A percentile compares a stretch with the other conserved stretches of the same genome.
Evolutionary conservation across 768 basidiomycete species (phyloP).

Genomic region (Tulasnella calospora): DNA sequence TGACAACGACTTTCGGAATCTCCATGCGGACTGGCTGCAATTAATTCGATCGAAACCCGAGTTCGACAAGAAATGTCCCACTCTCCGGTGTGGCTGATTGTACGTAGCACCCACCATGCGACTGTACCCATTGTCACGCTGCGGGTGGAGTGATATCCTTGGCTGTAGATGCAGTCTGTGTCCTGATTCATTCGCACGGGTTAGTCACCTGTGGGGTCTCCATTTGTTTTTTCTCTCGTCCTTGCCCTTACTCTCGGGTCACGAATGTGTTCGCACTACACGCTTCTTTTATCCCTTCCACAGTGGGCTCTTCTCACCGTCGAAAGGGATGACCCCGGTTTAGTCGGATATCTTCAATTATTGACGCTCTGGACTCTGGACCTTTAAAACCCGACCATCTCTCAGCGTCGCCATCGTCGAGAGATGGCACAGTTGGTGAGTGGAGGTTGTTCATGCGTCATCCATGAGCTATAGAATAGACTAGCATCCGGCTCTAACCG

Average conservation of each 20-base stretch:
- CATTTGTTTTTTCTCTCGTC: not conserved
- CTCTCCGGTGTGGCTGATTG: not conserved
- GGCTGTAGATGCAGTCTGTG: not conserved
- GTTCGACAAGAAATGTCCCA: not conserved
- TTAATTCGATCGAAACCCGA: not conserved
- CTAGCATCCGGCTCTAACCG: constrained; percentile 5
- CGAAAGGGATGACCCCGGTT: constrained; percentile 1
- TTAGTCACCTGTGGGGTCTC: constrained; percentile 6
- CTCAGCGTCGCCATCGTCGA: not conserved
- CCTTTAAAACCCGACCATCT: not conserved
- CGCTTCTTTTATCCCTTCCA: not conserved
- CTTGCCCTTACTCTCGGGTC: constrained; percentile 1
- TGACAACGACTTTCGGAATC: not conserved
- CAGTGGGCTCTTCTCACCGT: not conserved
- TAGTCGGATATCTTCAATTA: constrained; percentile 8
- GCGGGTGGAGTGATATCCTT: constrained; percentile 1
- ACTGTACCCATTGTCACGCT: not conserved
- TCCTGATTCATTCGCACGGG: not conserved
- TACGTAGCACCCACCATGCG: not conserved
- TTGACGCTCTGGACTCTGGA: not conserved
- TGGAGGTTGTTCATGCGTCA: not conserved
- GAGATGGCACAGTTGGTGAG: not conserved
- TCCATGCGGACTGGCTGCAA: not conserved
- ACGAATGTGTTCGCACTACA: constrained; percentile 2
- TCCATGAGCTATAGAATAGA: not conserved